Evolutionary conservation across 1,284 basidiomycete species (phyloP).

Genomic region (Leccinum ponderosum): DNA sequence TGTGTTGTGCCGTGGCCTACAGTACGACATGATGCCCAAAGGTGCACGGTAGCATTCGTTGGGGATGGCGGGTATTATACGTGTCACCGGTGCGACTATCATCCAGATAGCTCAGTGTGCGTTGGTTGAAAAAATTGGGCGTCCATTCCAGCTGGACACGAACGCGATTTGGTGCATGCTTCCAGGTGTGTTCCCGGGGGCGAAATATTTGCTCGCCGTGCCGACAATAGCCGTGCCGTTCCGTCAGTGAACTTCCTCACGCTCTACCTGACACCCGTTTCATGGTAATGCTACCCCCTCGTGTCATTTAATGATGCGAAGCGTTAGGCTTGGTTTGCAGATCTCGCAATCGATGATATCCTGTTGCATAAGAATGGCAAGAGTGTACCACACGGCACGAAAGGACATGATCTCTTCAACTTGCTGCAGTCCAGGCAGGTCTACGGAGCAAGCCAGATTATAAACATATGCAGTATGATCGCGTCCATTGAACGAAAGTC

Average conservation of each 20-base stretch:
- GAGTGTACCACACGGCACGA: conserved; percentile 91
- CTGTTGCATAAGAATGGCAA: conserved; percentile 88
- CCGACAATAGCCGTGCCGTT: conserved; percentile 54
- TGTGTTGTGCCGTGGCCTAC: not conserved
- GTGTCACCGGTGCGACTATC: not conserved
- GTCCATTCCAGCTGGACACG: not conserved
- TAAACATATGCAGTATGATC: conserved; percentile 76
- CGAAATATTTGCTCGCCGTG: conserved; percentile 70
- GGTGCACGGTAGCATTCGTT: not conserved
- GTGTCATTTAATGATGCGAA: conserved; percentile 92
- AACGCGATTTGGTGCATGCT: not conserved
- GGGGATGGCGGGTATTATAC: not conserved
- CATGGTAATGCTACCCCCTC: conserved; percentile 34
- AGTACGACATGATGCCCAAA: not conserved
- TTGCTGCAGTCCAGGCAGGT: conserved; percentile 79
- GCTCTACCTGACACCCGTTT: conserved; percentile 38
- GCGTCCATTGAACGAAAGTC: conserved; percentile 87
- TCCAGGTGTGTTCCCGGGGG: conserved; percentile 30
- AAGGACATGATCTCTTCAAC: conserved; percentile 90
- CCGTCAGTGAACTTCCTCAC: conserved; percentile 49
- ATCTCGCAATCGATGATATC: conserved; percentile 87
- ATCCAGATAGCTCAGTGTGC: not conserved
- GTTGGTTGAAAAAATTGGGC: not conserved
- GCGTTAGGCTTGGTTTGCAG: conserved; percentile 86
- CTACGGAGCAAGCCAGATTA: conserved; percentile 73